Conservation (phyloP, 2,329 filamentous ascomycete genomes). For the Knufia fluminis region DNA sequence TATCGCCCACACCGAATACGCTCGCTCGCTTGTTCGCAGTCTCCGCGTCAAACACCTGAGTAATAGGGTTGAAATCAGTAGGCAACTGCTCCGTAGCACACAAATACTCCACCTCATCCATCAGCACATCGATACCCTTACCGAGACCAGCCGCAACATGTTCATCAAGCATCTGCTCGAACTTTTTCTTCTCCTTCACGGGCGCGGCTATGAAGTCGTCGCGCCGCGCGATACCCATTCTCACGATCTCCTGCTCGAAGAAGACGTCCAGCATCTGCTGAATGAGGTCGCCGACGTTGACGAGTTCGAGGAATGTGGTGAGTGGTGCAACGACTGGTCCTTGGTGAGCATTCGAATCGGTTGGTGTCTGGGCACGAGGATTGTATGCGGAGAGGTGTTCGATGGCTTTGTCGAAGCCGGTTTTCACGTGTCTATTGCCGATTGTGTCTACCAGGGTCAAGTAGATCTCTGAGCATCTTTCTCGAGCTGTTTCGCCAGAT, state of each 20-base stretch:
- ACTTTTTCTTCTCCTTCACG: conserved; percentile 91
- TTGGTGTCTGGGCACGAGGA: conserved; percentile 61
- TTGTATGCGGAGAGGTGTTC: conserved; percentile 85
- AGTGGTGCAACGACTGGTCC: conserved; percentile 61
- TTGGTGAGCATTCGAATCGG: conserved; percentile 52
- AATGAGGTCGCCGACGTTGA: conserved; percentile 95
- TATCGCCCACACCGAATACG: conserved; percentile 37
- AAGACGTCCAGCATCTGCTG: conserved; percentile 99
- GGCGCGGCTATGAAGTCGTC: conserved; percentile 93
- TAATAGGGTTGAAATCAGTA: conserved; percentile 76
- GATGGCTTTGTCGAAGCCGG: conserved; percentile 90
- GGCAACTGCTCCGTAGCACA: conserved; percentile 78
- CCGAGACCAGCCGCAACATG: conserved; percentile 90
- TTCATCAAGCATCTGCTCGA: conserved; percentile 97
- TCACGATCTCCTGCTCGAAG: conserved; percentile 87
- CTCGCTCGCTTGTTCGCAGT: conserved; percentile 29
- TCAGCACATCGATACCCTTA: conserved; percentile 94
- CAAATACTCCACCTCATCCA: conserved; percentile 96
- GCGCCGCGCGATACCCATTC: conserved; percentile 71
- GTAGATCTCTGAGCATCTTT: conserved; percentile 86
- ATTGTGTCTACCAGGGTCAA: conserved; percentile 73
- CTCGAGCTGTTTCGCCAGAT: conserved; percentile 69
- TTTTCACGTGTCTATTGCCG: conserved; percentile 76
- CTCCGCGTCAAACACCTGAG: conserved; percentile 16
- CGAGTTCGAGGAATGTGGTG: conserved; percentile 90